phyloP scores from a whole-genome alignment of 192 early-diverging fungal genomes.

The Funneliformis mosseae region DNA sequence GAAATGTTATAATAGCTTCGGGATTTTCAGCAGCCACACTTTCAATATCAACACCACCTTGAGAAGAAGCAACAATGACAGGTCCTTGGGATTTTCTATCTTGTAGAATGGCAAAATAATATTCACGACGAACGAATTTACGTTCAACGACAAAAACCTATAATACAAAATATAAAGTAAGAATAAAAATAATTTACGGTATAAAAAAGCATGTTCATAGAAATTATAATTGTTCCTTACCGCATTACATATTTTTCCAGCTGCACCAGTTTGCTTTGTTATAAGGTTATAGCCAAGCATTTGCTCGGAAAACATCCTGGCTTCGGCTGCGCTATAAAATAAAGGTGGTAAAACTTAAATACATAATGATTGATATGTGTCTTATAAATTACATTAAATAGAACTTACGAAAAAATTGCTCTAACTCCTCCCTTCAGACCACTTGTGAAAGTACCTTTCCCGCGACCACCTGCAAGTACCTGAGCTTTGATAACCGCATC shows the following conservation, averaged over 20 bases:
- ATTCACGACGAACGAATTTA: constrained; percentile 94
- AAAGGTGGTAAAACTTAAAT: constrained; percentile 17
- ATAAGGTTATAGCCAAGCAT: constrained; percentile 98
- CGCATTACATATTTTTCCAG: constrained; percentile 91
- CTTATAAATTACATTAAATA: neutral
- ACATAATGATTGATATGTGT: constrained; percentile 10
- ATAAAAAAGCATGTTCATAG: neutral
- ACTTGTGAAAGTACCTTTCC: constrained; percentile 95
- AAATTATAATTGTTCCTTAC: constrained; percentile 37
- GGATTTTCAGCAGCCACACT: constrained; percentile 92
- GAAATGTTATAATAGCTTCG: constrained; percentile 91
- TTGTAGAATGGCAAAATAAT: constrained; percentile 99
- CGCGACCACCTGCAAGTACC: constrained; percentile 98
- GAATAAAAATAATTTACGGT: neutral
- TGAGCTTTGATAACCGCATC: constrained; percentile 81
- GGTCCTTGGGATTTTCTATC: constrained; percentile 94
- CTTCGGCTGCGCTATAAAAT: constrained; percentile 76
- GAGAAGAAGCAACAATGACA: constrained; percentile 93
- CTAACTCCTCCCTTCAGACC: constrained; percentile 97
- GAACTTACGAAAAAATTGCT: constrained; percentile 83
- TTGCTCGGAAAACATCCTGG: constrained; percentile 83
- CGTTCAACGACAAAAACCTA: constrained; percentile 94
- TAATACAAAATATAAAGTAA: neutral
- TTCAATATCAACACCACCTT: constrained; percentile 99
- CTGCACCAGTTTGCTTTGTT: constrained; percentile 98